A percentile compares a stretch with the other conserved stretches of the same genome.
Conservation (phyloP, 2,329 filamentous ascomycete species). For the Dothidotthia symphoricarpi region DNA sequence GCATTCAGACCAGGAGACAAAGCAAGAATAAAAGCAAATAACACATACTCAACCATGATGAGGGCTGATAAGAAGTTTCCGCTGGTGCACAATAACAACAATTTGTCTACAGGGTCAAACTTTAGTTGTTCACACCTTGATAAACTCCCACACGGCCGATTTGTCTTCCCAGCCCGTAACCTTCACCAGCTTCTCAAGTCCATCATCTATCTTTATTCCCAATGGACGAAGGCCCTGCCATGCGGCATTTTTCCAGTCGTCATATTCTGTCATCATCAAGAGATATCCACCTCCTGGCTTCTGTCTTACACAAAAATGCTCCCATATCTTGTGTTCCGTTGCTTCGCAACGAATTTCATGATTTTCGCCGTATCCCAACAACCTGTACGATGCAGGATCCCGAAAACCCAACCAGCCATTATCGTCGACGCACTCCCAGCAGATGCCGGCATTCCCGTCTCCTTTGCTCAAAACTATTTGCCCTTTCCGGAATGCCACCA, state of each 20-base stretch:
- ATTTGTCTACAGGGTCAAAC: too few relatives aligned
- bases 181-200: constrained; percentile 7
- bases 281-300: constrained; percentile 38
- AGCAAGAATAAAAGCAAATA: too few relatives aligned
- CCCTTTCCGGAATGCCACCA: constrained; percentile 31
- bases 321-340: constrained; percentile 23
- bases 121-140: constrained; percentile 12
- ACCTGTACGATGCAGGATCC: constrained; percentile 27
- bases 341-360: constrained; percentile 11
- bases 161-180: background rate
- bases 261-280: constrained; percentile 28
- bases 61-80: too few relatives aligned
- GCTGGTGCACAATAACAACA: too few relatives aligned
- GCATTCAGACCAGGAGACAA: too few relatives aligned
- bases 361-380: constrained; percentile 28
- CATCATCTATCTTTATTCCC: constrained; percentile 4
- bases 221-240: constrained; percentile 27
- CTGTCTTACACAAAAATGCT: constrained; percentile 32
- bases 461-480: constrained; percentile 27
- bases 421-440: constrained; percentile 42
- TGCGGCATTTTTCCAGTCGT: constrained; percentile 1
- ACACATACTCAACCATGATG: too few relatives aligned
- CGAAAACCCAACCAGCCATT: constrained; percentile 43
- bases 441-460: constrained; percentile 10
- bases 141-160: constrained; percentile 13